Conservation (phyloP, 495 filamentous ascomycete species). For the Daldinia childiae region DNA sequence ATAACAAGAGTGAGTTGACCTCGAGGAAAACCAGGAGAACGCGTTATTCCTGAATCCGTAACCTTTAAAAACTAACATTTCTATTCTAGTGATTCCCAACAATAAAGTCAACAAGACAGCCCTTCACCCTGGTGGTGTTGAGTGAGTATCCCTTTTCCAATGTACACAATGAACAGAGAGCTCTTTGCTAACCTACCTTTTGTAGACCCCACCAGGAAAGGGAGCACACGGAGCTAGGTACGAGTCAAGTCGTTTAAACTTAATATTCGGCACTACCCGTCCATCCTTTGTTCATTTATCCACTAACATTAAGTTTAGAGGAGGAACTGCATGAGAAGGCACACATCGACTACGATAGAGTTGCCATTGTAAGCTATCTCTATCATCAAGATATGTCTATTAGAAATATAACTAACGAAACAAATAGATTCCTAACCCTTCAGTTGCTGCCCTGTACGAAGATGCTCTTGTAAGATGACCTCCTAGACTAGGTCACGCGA, state of each 20-base stretch:
- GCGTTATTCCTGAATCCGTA: not conserved
- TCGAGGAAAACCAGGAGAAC: conserved; percentile 46
- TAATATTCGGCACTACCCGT: not conserved
- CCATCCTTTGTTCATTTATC: conserved; percentile 13
- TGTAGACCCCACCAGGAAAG: conserved; percentile 70
- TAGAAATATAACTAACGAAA: conserved; percentile 31
- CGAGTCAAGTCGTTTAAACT: conserved; percentile 25
- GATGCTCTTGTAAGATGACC: conserved; percentile 77
- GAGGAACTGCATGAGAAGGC: conserved; percentile 98
- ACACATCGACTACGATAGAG: conserved; percentile 99
- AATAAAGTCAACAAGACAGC: conserved; percentile 85
- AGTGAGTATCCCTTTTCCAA: conserved; percentile 66
- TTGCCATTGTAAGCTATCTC: conserved; percentile 80
- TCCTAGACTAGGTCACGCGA: conserved; percentile 20
- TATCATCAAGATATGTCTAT: not conserved
- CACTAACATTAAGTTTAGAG: conserved; percentile 57
- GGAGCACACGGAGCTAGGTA: conserved; percentile 90
- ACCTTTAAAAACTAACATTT: conserved; percentile 42
- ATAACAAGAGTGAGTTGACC: conserved; percentile 53
- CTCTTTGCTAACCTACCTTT: conserved; percentile 47
- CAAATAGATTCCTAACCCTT: conserved; percentile 84
- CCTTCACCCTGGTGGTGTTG: conserved; percentile 88
- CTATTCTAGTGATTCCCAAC: conserved; percentile 68
- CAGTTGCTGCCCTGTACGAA: conserved; percentile 93
- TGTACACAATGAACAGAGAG: conserved; percentile 23